Percentiles rank a stretch among this genome's conserved stretches.
These are phyloP conservation scores for Camellia sinensis DNA, from an alignment of 148 eudicot genomes.

Conservation along the genomic window DNA sequence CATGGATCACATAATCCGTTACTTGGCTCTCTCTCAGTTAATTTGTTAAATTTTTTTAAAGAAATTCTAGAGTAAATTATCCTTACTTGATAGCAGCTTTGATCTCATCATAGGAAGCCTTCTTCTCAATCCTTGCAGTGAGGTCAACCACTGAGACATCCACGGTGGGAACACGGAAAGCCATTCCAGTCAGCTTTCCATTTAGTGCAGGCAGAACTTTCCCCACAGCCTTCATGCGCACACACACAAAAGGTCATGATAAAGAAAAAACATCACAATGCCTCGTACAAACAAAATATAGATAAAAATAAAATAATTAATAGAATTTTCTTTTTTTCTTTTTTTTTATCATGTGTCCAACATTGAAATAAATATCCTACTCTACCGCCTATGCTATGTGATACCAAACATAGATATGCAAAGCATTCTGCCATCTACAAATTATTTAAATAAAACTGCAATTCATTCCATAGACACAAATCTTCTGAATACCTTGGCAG, in stretches of 20 bases:
- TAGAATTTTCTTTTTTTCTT: no score
- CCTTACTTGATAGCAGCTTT: constrained; percentile 64
- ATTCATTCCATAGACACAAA: background rate
- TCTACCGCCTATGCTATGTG: background rate
- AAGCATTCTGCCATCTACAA: background rate
- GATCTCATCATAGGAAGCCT: constrained; percentile 52
- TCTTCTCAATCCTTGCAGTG: constrained; percentile 55
- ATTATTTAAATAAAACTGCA: background rate
- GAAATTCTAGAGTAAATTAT: background rate
- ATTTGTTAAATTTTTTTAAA: background rate
- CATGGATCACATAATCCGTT: background rate
- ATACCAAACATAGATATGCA: background rate
- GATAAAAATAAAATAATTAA: background rate
- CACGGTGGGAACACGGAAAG: constrained; percentile 64
- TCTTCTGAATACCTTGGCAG: constrained; percentile 47
- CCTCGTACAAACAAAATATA: background rate
- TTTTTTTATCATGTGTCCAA: no score
- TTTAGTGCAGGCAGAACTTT: constrained; percentile 59
- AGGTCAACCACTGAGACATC: constrained; percentile 69
- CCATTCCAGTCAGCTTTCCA: constrained; percentile 71
- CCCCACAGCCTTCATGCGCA: constrained; percentile 47
- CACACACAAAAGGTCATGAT: background rate
- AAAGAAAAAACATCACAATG: background rate
- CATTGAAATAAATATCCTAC: background rate
- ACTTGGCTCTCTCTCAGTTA: no score